Percentiles rank a stretch among this genome's conserved stretches.
phyloP scores from a whole-genome alignment of 192 early-diverging fungal species.

The Linnemannia exigua region DNA sequence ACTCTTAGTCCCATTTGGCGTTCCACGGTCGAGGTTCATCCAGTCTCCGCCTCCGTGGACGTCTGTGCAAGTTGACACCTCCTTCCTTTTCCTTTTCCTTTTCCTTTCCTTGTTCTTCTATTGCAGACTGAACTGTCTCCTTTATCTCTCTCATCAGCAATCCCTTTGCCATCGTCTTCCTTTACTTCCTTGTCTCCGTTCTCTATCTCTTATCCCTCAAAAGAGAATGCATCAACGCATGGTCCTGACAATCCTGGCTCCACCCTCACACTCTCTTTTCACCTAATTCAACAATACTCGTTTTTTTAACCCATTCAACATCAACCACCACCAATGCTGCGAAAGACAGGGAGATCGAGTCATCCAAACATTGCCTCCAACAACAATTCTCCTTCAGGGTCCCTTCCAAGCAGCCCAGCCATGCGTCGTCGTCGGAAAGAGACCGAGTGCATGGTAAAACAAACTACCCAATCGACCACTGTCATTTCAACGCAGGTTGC shows the following conservation, averaged over 20 bases:
- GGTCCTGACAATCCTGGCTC: not conserved
- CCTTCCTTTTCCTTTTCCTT: no score
- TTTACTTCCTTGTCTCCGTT: not conserved
- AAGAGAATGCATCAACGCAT: not conserved
- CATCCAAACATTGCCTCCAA: not conserved
- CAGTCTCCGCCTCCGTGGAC: no score
- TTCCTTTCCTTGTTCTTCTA: no score
- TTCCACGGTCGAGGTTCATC: no score
- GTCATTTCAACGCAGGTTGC: not conserved
- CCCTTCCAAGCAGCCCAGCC: constrained; percentile 25
- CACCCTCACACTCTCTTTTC: not conserved
- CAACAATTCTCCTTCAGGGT: not conserved
- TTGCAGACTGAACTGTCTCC: no score
- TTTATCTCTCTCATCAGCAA: no score
- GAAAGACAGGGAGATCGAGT: constrained; percentile 4
- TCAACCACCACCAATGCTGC: not conserved
- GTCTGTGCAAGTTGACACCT: no score
- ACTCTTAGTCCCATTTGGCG: no score
- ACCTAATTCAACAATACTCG: not conserved
- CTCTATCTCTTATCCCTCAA: not conserved
- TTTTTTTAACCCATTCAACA: not conserved
- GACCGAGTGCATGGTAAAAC: constrained; percentile 31
- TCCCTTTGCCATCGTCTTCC: not conserved
- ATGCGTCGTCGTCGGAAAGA: constrained; percentile 53
- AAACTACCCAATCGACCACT: not conserved